Conservation (phyloP, 2,329 filamentous ascomycete genomes). For the Eutypella sp. region DNA sequence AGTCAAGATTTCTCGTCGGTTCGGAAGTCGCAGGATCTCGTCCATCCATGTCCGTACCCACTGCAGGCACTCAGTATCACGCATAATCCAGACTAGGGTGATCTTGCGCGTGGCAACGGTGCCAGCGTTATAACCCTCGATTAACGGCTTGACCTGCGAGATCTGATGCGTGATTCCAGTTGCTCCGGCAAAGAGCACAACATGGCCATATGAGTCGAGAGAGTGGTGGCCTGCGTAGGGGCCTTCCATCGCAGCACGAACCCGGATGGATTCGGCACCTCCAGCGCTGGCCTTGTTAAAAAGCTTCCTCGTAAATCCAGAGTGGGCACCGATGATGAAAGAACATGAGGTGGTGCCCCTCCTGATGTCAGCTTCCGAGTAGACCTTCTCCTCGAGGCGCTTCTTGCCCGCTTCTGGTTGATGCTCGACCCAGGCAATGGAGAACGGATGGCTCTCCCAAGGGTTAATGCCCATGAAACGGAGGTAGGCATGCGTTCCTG, state of each 20-base stretch:
- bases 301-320: conserved; percentile 79
- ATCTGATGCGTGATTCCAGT: conserved; percentile 95
- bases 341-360: conserved; percentile 55
- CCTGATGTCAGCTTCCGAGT: conserved; percentile 15
- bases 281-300: conserved; percentile 61
- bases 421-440: conserved; percentile 68
- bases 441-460: conserved; percentile 76
- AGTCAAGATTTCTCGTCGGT: conserved; percentile 74
- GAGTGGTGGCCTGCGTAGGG: conserved; percentile 82
- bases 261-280: conserved; percentile 49
- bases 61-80: conserved; percentile 81
- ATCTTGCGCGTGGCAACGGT: conserved; percentile 77
- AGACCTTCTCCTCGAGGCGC: conserved; percentile 34
- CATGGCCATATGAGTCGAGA: conserved; percentile 87
- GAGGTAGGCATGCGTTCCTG: conserved; percentile 71
- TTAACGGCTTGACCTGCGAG: conserved; percentile 75
- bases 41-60: conserved; percentile 90
- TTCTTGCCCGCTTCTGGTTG: conserved; percentile 34
- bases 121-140: conserved; percentile 62
- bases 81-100: conserved; percentile 87
- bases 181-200: conserved; percentile 84
- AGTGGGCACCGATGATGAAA: conserved; percentile 81
- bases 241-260: conserved; percentile 78
- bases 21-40: conserved; percentile 68
- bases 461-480: conserved; percentile 61